Conservation (phyloP, 2,329 filamentous ascomycete genomes). For the Xylaria digitata region DNA sequence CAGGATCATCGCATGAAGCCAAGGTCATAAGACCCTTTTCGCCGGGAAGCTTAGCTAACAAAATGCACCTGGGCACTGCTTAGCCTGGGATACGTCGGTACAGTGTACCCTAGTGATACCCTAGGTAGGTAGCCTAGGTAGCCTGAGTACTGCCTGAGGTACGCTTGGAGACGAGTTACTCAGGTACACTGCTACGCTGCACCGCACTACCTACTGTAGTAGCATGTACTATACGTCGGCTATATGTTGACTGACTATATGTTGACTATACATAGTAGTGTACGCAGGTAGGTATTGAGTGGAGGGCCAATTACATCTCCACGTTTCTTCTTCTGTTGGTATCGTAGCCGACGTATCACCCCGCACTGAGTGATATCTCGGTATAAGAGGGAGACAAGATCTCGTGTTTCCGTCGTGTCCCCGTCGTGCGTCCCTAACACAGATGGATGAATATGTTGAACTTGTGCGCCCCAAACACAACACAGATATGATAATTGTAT, state of each 20-base stretch:
- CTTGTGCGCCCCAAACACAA: not conserved
- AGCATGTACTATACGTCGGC: too few relatives aligned
- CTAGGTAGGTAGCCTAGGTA: too few relatives aligned
- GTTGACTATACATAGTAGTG: too few relatives aligned
- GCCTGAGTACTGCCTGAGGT: too few relatives aligned
- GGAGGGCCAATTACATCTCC: conserved; percentile 10
- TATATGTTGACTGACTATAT: too few relatives aligned
- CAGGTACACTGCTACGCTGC: not conserved
- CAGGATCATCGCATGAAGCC: conserved; percentile 46
- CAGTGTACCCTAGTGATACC: not conserved
- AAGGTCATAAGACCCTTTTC: conserved; percentile 47
- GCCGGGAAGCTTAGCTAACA: conserved; percentile 28
- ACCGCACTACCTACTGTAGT: too few relatives aligned
- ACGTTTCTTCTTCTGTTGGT: not conserved
- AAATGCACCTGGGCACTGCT: not conserved
- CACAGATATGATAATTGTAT: not conserved
- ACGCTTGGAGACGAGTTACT: not conserved
- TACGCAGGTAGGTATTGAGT: not conserved
- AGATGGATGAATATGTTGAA: not conserved
- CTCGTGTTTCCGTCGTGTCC: too few relatives aligned
- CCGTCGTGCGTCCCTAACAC: not conserved
- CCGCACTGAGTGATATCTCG: conserved; percentile 3
- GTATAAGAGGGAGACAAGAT: too few relatives aligned
- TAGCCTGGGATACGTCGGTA: not conserved
- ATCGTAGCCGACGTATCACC: conserved; percentile 6